Evolutionary conservation across 164 flowering plant species (phyloP), one percentile per base, ranked within the genome.

Genomic region (Sedum album): DNA sequence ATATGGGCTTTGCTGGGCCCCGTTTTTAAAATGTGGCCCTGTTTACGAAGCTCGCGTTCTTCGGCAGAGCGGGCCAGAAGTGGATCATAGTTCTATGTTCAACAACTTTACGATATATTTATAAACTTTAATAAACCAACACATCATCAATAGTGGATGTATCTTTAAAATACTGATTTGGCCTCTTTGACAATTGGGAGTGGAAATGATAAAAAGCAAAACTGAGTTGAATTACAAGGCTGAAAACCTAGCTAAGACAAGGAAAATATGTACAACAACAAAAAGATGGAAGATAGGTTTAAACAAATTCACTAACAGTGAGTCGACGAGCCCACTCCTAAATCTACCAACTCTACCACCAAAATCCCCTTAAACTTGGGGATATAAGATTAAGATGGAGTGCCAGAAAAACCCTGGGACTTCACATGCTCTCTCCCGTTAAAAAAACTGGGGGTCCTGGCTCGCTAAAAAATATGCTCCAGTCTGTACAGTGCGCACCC

Each of bases 401-500:
- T 26, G 61, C 61, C 61, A 14, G 10, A 11, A 48, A 23, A 53
- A 55, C 25, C 17, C 31, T 10, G 17, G 61, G 28, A n/a, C n/a
- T n/a, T n/a, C n/a, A n/a, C n/a, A n/a, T n/a, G n/a, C n/a, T n/a
- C n/a, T n/a, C n/a, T n/a, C n/a, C n/a, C n/a, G n/a, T n/a, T n/a
- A 25, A 53, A 53, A 48, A 17, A 31, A 69, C 72, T 60, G 30
- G 20, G 66, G 60, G 41, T 35, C 13, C 31, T 6, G 31, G 65
- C 70, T 60, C 51, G 60, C 8, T 35, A 31, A 68, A 55, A 9
- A 25, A 55, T 26, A 55, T 26, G 26, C 61, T 26, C 60, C 61
- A 25, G 31, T 55, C 61, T 55, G 31, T 55, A 55, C 61, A 55
- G 6, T 9, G 61, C 18, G 8, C 31, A 4, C 61, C 31, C 84